These are phyloP conservation scores for Dactylellina parvicollis DNA, from an alignment of 2,329 filamentous ascomycete genomes.

Conservation along the genomic window DNA sequence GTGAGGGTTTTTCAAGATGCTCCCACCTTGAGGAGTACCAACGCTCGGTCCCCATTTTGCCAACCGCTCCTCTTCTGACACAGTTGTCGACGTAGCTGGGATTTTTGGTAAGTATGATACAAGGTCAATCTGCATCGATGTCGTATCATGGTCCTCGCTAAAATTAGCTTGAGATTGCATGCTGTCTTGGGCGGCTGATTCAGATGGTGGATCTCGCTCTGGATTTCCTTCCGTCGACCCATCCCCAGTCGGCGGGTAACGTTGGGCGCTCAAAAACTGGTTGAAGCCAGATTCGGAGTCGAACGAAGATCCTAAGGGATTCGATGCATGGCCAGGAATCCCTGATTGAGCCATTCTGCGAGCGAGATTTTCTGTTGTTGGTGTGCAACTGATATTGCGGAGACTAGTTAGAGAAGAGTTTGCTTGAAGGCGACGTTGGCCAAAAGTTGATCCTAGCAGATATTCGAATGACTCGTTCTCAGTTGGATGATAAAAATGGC, in stretches of 20 bases:
- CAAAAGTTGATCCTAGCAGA: neutral
- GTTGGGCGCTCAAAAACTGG: neutral
- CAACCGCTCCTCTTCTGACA: slow-evolving; percentile 28
- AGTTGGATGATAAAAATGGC: neutral
- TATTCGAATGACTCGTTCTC: slow-evolving; percentile 9
- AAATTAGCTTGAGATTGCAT: slow-evolving; percentile 7
- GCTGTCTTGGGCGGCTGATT: neutral
- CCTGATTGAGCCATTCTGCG: slow-evolving; percentile 33
- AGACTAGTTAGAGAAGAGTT: slow-evolving; percentile 15
- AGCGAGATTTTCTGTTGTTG: slow-evolving; percentile 47
- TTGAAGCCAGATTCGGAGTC: slow-evolving; percentile 8
- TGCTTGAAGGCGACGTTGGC: neutral
- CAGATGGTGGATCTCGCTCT: neutral
- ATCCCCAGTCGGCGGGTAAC: slow-evolving; percentile 3
- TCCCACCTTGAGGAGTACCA: slow-evolving; percentile 21
- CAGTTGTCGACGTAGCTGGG: slow-evolving; percentile 20
- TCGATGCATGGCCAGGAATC: neutral
- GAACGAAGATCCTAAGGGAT: slow-evolving; percentile 8
- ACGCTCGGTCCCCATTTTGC: slow-evolving; percentile 39
- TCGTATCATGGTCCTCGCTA: slow-evolving; percentile 20
- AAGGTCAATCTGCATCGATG: slow-evolving; percentile 12
- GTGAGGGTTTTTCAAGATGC: slow-evolving; percentile 15
- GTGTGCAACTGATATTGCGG: slow-evolving; percentile 32
- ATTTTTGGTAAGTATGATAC: slow-evolving; percentile 45
- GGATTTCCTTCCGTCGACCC: slow-evolving; percentile 2